Percentiles rank a stretch among this genome's conserved stretches.
phyloP scores from a whole-genome alignment of 2,329 filamentous ascomycete species.

The Trichophyton simii region DNA sequence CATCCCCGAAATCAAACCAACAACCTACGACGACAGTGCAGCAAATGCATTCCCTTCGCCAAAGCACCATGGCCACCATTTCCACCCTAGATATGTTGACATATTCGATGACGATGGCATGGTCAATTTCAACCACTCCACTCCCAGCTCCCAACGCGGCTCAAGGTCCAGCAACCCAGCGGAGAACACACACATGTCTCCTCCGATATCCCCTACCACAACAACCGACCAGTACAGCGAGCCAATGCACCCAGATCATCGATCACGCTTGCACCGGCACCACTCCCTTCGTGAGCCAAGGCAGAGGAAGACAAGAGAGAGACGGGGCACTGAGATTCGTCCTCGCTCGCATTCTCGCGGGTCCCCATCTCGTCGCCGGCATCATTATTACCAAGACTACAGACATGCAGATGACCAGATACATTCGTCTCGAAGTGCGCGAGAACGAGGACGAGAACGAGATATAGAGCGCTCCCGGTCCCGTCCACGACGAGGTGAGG shows the following conservation, averaged over 20 bases:
- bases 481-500: not conserved
- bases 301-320: not conserved
- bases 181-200: not conserved
- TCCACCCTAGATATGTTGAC: not conserved
- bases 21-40: not conserved
- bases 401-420: not conserved
- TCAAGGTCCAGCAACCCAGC: not conserved
- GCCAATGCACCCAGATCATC: not conserved
- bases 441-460: not conserved
- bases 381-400: constrained; percentile 1
- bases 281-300: not conserved
- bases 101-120: not conserved
- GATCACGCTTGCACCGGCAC: not conserved
- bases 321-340: not conserved
- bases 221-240: not conserved
- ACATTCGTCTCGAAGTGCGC: not conserved
- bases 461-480: not conserved
- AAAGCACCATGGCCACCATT: not conserved
- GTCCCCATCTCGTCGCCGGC: not conserved
- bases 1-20: not conserved
- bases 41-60: not conserved
- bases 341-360: not conserved
- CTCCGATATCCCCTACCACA: not conserved
- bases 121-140: not conserved
- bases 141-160: not conserved